Evolutionary conservation across 192 early-diverging fungal genomes (phyloP), one percentile per base, ranked within the genome.

Genomic region (Powellomyces hirtus): DNA sequence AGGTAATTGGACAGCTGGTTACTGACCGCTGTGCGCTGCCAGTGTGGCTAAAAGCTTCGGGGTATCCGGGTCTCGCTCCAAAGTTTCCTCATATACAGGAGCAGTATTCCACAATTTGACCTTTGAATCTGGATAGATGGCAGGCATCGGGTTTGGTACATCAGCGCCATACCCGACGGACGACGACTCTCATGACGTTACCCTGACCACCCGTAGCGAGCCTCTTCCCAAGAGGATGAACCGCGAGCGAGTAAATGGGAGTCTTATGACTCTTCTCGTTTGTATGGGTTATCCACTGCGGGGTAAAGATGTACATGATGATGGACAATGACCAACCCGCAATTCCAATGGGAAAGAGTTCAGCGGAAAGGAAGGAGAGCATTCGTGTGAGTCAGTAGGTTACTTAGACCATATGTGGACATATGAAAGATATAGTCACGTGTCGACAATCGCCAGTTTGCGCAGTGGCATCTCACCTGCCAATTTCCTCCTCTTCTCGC

Each of bases 61-160:
- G 35, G 81, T 75, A 7, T 69, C 77, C 4, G 61, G 61, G 58
- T 88, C 81, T 6, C 61, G 27, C 66, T 86, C 83, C 31, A 76
- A 66, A 2, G 70, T 72, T 26, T 71, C 77, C 52, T 88, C 75
- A 13, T 77, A 78, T 4, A 95, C 79, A 0, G 91, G 82, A 0
- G 51, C 77, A 6, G 87, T 79, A 71, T 87, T 93, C 96, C 96
- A 97, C n/a, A 98, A 79, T 60, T 89, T 92, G 40, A 97, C 84
- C 61, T 90, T 92, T 52, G 81, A 81, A 83, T 96, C 96, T 91
- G 83, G 1, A 56, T n/a, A 27, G 18, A 6, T 18, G 27, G 56
- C 13, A 13, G 6, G 18, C 45, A 33, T 31, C 22, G 26, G 16
- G 18, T 20, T 18, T 30, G 33, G 38, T 57, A 24, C 2, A 26